Evolutionary conservation across 106 monocot genomes (phyloP), one percentile per base, ranked within the genome.

Genomic region (Narthecium ossifragum): DNA sequence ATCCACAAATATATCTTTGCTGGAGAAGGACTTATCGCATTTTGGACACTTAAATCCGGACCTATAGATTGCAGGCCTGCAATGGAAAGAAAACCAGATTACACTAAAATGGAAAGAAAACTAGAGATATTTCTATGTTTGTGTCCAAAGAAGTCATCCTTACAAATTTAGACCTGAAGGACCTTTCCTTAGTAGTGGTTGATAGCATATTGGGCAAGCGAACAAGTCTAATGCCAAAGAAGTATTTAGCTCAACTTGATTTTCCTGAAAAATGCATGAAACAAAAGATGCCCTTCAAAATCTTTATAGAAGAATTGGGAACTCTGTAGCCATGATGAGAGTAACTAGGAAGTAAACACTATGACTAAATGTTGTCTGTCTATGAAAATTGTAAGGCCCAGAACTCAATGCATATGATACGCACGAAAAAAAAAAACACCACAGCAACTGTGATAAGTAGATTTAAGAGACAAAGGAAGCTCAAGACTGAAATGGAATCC

Each of bases 121-220:
- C n/a, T n/a, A n/a, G n/a, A n/a, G n/a, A n/a, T n/a, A n/a, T n/a
- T n/a, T n/a, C n/a, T n/a, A n/a, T n/a, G n/a, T n/a, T n/a, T n/a
- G n/a, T n/a, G n/a, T n/a, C n/a, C n/a, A n/a, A n/a, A n/a, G n/a
- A n/a, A n/a, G n/a, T 59, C 48, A 52, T 25, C 72, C 92, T 76
- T 68, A 90, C 96, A 96, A 45, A 51, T 83, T 96, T 34, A 96
- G 61, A 23, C 96, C 96, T 17, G 83, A 23, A 63, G 96, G 96
- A 0, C 96, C 96, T 73, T 86, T 96, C 55, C 90, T 80, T 70
- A 76, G 73, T 54, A 96, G 46, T 34, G 86, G 90, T 53, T 78
- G 80, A 59, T 86, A 96, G 62, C 96, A 96, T 54, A 96, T 84
- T 61, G 96, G 96, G 64, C 96, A 96, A 24, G 86, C 67, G 53